Base-by-base conservation (phyloP, 352 stramenopile genomes). In the Achlya hypogyna region DNA sequence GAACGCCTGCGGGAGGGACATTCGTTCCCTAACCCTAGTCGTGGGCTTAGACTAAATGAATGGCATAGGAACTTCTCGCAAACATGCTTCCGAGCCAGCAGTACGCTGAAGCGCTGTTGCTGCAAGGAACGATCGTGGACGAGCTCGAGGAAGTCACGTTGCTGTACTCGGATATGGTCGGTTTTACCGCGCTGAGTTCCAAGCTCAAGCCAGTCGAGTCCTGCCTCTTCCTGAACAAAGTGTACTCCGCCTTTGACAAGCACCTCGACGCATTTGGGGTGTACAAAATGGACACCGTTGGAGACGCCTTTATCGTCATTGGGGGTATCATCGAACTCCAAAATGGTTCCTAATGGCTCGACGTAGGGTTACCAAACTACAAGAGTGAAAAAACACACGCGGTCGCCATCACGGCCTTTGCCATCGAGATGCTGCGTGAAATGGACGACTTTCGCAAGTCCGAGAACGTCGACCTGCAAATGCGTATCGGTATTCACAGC, bases 201-300 rank as follows among this genome's bases (percentile, higher is more conserved):
- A 86, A 66, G 4, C 73, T 93, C 25, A 79, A 82, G 18, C 82
- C 84, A 0, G 72, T 71, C 2, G 78, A 87, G 52, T 82, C 93
- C 29, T 93, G 84, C 58, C 70, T 86, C 25, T 72, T 95, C 53
- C 79, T 95, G 22, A 89, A 93, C 75, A 80, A 89, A 42, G 84
- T 90, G 54, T 91, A 89, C 70, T 86, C 72, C 20, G 78, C 81
- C 12, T 93, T 93, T 63, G 86, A 95, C 54, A 79, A 77, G 22
- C 84, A 93, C 45, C 64, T 95, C n/a, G 86, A 93, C 35, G 56
- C 79, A 9, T 71, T 86, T n/a, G 83, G 83, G 2, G 77, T 95
- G 12, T 95, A 93, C 77, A 93, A 93, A 54, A 88, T 95, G 77
- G 86, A 92, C 68, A 95, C 86, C 0, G 82, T 95, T 0, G 84